Base-by-base conservation (phyloP, 2,329 filamentous ascomycete genomes). In the Camillea tinctor region DNA sequence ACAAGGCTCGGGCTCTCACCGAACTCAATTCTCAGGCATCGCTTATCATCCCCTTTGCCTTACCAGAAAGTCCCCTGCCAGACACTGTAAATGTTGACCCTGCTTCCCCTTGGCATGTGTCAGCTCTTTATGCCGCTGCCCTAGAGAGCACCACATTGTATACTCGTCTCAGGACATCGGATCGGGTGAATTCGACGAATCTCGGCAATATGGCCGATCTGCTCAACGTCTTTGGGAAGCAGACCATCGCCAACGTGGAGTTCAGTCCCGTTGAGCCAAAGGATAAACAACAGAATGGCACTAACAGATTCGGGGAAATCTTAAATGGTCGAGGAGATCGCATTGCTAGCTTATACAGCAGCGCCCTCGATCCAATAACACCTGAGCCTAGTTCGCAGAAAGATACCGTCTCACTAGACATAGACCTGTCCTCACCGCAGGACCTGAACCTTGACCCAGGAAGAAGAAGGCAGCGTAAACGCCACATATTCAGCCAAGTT, bases 101-200 rank as follows among this genome's bases (percentile, higher is more conserved):
- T 9, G 74, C 77, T 7, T 95, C 91, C 0, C 78, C 82, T 58
- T 99, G 95, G 95, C 88, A 96, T 68, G 85, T 85, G 3, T 89
- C 92, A 13, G 93, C 90, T 1, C 76, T 97, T 15, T 82, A 96
- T 62, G 85, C 87, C 15, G 82, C 90, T 0, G 91, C 90, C 1
- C 73, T 97, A 13, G 95, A 98, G 74, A 92, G 87, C 22, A 85
- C 89, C 36, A 91, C 89, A 1, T 76, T 98, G 15, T 90, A 91
- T 6, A 88, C 91, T 1, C 84, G 94, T 2, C 76, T 97, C 26
- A 82, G 81, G 26, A 68, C 68, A 6, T 59, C 65, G n/a, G 74
- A 80, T 11, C 73, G 73, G 3, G 73, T 67, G 63, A 79, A 73
- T 66, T 77, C 76, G 62, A 81, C 71, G 22, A 86, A 82, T 1